Conservation (phyloP, 2,329 filamentous ascomycete genomes). For the Shiraia sp. region DNA sequence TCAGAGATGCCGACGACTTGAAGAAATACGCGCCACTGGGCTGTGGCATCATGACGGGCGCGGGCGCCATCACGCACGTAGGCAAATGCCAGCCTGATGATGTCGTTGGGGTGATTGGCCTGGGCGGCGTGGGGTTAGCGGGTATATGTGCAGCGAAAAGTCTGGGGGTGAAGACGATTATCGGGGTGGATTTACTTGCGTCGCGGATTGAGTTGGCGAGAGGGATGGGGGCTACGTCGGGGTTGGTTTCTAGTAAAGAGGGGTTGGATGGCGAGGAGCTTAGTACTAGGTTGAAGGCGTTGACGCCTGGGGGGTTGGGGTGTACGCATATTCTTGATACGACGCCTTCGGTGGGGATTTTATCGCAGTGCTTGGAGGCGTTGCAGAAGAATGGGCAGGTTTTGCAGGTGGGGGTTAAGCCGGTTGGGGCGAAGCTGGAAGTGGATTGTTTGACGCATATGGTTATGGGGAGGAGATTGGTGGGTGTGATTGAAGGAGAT, state of each 20-base stretch:
- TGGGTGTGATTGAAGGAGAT: constrained; percentile 19
- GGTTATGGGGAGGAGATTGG: constrained; percentile 14
- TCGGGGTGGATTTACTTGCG: constrained; percentile 42
- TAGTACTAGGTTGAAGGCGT: constrained; percentile 41
- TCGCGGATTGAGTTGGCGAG: constrained; percentile 41
- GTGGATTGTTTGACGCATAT: constrained; percentile 18
- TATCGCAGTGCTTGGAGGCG: constrained; percentile 18
- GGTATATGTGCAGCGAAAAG: constrained; percentile 49
- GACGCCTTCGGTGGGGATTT: constrained; percentile 10
- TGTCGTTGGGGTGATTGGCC: constrained; percentile 48
- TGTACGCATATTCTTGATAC: constrained; percentile 18
- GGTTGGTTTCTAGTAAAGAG: constrained; percentile 11
- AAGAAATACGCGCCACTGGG: constrained; percentile 51
- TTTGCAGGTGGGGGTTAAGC: constrained; percentile 18
- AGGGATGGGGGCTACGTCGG: constrained; percentile 36
- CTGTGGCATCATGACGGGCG: constrained; percentile 53
- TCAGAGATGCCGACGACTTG: constrained; percentile 45
- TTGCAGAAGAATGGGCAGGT: constrained; percentile 18
- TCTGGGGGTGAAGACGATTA: constrained; percentile 37
- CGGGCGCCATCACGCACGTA: constrained; percentile 47
- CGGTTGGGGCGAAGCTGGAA: constrained; percentile 19
- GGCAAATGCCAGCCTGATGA: constrained; percentile 42
- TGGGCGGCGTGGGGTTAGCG: constrained; percentile 52
- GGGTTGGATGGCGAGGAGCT: constrained; percentile 25
- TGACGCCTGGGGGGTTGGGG: constrained; percentile 17